A percentile compares a stretch with the other conserved stretches of the same genome.
phyloP scores from a whole-genome alignment of 2,329 filamentous ascomycete genomes.

The Trichophyton verrucosum region DNA sequence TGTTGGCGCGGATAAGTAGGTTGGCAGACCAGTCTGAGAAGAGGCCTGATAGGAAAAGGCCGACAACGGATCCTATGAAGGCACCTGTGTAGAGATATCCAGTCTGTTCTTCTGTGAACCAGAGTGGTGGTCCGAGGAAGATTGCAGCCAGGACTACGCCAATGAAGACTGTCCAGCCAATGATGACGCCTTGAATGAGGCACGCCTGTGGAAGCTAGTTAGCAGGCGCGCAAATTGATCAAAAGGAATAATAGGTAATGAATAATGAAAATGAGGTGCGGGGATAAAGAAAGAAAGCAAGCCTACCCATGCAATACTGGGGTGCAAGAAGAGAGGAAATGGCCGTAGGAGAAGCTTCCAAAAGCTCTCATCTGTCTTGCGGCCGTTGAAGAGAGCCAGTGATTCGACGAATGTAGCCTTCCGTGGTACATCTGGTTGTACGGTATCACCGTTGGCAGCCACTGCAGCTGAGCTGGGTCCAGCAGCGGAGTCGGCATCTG shows the following conservation, averaged over 20 bases:
- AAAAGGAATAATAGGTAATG: no score
- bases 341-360: constrained; percentile 55
- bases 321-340: constrained; percentile 71
- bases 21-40: constrained; percentile 62
- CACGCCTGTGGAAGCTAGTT: constrained; percentile 33
- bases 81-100: constrained; percentile 81
- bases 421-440: constrained; percentile 22
- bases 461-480: neutral
- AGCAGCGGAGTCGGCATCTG: constrained; percentile 4
- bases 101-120: constrained; percentile 66
- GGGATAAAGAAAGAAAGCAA: constrained; percentile 19
- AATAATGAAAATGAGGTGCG: neutral
- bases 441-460: neutral
- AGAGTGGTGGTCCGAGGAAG: constrained; percentile 68
- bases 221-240: neutral
- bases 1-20: constrained; percentile 59
- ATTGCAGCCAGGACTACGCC: constrained; percentile 71
- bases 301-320: constrained; percentile 63
- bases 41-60: constrained; percentile 62
- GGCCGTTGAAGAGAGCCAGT: constrained; percentile 62
- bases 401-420: constrained; percentile 48
- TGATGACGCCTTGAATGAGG: constrained; percentile 76
- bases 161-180: constrained; percentile 93
- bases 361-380: constrained; percentile 67
- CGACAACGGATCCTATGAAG: constrained; percentile 68